A percentile compares a stretch with the other conserved stretches of the same genome.
phyloP scores from a whole-genome alignment of 495 filamentous ascomycete genomes.

The Penicillium dipodomyicola region DNA sequence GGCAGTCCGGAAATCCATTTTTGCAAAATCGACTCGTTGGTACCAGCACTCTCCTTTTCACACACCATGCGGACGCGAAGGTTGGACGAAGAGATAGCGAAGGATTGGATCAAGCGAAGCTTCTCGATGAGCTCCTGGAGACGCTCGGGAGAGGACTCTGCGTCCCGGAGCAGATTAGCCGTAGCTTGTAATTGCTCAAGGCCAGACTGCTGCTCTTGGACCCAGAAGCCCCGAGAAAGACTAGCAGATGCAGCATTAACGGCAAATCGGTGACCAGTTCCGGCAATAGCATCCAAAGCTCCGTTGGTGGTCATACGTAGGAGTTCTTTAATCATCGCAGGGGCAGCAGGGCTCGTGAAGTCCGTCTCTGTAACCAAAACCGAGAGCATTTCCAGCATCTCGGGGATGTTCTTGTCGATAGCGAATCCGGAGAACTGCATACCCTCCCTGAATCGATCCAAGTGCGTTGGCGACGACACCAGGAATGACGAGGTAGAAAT shows the following conservation, averaged over 20 bases:
- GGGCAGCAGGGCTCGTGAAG: constrained; percentile 77
- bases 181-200: constrained; percentile 87
- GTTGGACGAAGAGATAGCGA: constrained; percentile 59
- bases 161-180: constrained; percentile 56
- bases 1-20: constrained; percentile 66
- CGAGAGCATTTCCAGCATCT: constrained; percentile 84
- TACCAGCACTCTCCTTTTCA: constrained; percentile 61
- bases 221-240: constrained; percentile 64
- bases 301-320: constrained; percentile 81
- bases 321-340: constrained; percentile 78
- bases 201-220: constrained; percentile 79
- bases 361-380: constrained; percentile 81
- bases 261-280: constrained; percentile 81
- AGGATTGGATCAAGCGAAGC: constrained; percentile 78
- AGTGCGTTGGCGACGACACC: constrained; percentile 68
- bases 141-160: constrained; percentile 55
- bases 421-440: constrained; percentile 80
- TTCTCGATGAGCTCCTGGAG: constrained; percentile 77
- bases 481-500: constrained; percentile 76
- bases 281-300: constrained; percentile 86
- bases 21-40: constrained; percentile 71
- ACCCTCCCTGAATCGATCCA: constrained; percentile 71
- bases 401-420: constrained; percentile 80
- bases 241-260: constrained; percentile 77
- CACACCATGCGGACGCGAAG: constrained; percentile 87